Base-by-base conservation (phyloP, 2,329 filamentous ascomycete species). In the Pseudogymnoascus sp. region DNA sequence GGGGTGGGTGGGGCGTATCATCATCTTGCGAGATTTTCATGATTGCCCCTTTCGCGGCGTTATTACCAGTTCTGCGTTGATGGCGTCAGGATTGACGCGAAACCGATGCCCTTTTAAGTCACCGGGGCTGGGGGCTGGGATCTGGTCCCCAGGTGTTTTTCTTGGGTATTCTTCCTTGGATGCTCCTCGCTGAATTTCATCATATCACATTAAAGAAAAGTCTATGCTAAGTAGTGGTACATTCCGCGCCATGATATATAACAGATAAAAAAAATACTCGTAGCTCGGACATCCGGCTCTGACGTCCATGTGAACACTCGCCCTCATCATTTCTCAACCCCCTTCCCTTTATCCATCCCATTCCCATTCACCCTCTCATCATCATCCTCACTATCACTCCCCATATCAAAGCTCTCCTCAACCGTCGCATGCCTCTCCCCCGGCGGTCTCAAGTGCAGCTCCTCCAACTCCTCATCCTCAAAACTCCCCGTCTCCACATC, bases 401-500 rank as follows among this genome's bases (percentile, higher is more conserved):
- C 85, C 7, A 86, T 75, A 63, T 79, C 82, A 71, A 88, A 88
- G 67, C 78, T 78, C 63, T 79, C 77, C 46, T 60, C 59, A 14
- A 34, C 50, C 0, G 50, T 18, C 14, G 78, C 76, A 23, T 74
- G 73, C 46, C 70, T 68, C 61, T 73, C 70, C 10, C 68, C 70
- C n/a, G 71, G 70, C 7, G 70, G 71, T 50, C 63, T 60, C 12
- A 73, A 67, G 66, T 85, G 82, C 40, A 89, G 73, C 65, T 87
- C 84, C 64, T 88, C 85, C 46, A 89, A 74, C 72, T 87, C 84
- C 67, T 79, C 84, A 76, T 88, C 86, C 67, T 88, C 85, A 69
- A 88, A 88, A 68, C 87, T 85, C 2, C 79, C 83, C 0, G 84
- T 82, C 72, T 89, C 86, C 4, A 89, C 75, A 69, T 88, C 84